phyloP scores from a whole-genome alignment of 805 yeast genomes.

The Cyberlindnera mycetangii region DNA sequence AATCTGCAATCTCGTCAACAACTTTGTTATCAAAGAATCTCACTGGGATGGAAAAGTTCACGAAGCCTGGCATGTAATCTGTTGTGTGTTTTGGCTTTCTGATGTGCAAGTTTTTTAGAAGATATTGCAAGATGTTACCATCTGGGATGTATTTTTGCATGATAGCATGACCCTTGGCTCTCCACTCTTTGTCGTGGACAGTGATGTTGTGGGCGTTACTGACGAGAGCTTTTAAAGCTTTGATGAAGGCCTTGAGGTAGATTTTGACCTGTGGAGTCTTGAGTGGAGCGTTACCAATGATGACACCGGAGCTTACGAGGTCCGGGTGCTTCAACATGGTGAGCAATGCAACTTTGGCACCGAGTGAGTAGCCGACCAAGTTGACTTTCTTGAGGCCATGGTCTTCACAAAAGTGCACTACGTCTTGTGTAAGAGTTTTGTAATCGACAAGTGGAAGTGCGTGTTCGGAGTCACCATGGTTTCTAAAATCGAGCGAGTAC shows the following conservation, averaged over 20 bases:
- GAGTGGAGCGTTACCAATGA: conserved; percentile 47
- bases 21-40: conserved; percentile 22
- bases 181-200: conserved; percentile 27
- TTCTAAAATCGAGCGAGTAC: conserved; percentile 44
- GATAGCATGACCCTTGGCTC: conserved; percentile 24
- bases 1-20: conserved; percentile 29
- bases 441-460: conserved; percentile 41
- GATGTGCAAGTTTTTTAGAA: conserved; percentile 35
- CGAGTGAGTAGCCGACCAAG: conserved; percentile 48
- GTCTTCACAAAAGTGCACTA: conserved; percentile 33
- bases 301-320: conserved; percentile 35
- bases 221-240: conserved; percentile 40
- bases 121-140: conserved; percentile 31
- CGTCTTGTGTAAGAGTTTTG: conserved; percentile 39
- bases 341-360: conserved; percentile 49
- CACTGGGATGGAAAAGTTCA: conserved; percentile 32
- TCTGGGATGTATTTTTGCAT: conserved; percentile 25
- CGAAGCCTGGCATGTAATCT: conserved; percentile 27
- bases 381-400: conserved; percentile 30
- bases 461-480: conserved; percentile 45
- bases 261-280: conserved; percentile 30
- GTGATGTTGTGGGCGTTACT: conserved; percentile 26
- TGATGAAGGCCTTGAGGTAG: conserved; percentile 33
- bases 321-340: conserved; percentile 39
- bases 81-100: conserved; percentile 23